Evolutionary conservation across 805 yeast genomes (phyloP), one percentile per base, ranked within the genome.

Genomic region (Suhomyces tanzawaensis): DNA sequence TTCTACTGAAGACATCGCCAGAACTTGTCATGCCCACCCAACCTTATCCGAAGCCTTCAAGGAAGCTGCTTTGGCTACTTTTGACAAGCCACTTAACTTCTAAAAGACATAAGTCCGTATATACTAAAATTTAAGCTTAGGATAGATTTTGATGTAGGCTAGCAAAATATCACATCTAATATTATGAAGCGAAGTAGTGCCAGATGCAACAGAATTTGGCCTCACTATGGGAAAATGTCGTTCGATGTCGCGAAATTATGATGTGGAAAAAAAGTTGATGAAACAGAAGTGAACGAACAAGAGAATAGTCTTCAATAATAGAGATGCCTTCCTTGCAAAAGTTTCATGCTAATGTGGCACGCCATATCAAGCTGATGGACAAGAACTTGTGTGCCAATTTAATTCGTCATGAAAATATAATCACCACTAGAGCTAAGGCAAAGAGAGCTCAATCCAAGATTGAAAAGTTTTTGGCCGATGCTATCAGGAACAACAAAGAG

Each of bases 1-100:
- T 39, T 83, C 95, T 36, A 86, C 96, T 37, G 99, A 93, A 73
- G 99, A 93, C 62, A 76, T 93, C 55, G 95, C 97, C 46, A 85
- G 99, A 74, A 86, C 88, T 29, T 91, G 97, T 67, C 99, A 93
- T 60, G 98, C 99, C 42, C 99, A 93, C 71, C 99, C 99, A 65
- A 93, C 99, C 25, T 75, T 93, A 52, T 76, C 96, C 19, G 99
- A 93, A 76, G 98, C 98, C 15, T 85, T 91, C 78, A 91, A 91
- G 74, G 99, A 93, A 75, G 98, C 96, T 53, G 95, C 95, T 53
- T 74, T 88, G 75, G 85, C 95, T 46, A 85, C 96, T 37, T 89
- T 81, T 63, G 91, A 77, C 61, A 88, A 90, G 74, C 87, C 98
- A 60, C 78, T 91, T 67, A 90, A 91, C 79, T 83, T 81, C 52